Evolutionary conservation across 192 early-diverging fungal genomes (phyloP).

Genomic region (Dissophora globulifera): DNA sequence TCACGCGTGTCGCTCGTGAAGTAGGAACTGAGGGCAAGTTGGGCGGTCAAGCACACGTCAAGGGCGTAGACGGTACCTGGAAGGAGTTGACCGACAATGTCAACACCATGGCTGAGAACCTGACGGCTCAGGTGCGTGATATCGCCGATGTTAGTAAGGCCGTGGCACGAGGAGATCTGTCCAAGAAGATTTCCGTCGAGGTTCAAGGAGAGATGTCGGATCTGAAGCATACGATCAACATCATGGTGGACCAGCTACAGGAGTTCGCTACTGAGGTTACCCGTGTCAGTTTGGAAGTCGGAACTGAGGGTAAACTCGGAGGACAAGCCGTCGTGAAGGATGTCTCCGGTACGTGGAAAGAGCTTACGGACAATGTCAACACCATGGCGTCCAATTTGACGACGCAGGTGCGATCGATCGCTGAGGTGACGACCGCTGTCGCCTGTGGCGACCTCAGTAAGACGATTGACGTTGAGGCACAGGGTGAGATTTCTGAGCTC

Average conservation of each 20-base stretch:
- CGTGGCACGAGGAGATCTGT: slow-evolving; percentile 66
- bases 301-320: slow-evolving; percentile 65
- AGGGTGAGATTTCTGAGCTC: slow-evolving; percentile 61
- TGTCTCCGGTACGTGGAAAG: slow-evolving; percentile 74
- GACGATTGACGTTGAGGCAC: slow-evolving; percentile 61
- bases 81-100: slow-evolving; percentile 71
- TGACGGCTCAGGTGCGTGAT: slow-evolving; percentile 69
- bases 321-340: slow-evolving; percentile 62
- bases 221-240: slow-evolving; percentile 73
- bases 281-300: slow-evolving; percentile 61
- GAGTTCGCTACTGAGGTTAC: slow-evolving; percentile 72
- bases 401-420: slow-evolving; percentile 67
- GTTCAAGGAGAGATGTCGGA: slow-evolving; percentile 72
- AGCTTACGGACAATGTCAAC: slow-evolving; percentile 73
- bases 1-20: slow-evolving; percentile 72
- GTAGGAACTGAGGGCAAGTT: slow-evolving; percentile 76
- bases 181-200: slow-evolving; percentile 64
- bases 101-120: slow-evolving; percentile 72
- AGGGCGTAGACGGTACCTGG: slow-evolving; percentile 70
- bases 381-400: slow-evolving; percentile 66
- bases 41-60: slow-evolving; percentile 70
- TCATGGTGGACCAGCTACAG: slow-evolving; percentile 72
- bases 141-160: slow-evolving; percentile 71
- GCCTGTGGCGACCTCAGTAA: slow-evolving; percentile 65
- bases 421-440: slow-evolving; percentile 68